A percentile compares a stretch with the other conserved stretches of the same genome.
These are phyloP conservation scores for Bremia lactucae DNA, from an alignment of 352 stramenopile genomes.

Conservation along the genomic window DNA sequence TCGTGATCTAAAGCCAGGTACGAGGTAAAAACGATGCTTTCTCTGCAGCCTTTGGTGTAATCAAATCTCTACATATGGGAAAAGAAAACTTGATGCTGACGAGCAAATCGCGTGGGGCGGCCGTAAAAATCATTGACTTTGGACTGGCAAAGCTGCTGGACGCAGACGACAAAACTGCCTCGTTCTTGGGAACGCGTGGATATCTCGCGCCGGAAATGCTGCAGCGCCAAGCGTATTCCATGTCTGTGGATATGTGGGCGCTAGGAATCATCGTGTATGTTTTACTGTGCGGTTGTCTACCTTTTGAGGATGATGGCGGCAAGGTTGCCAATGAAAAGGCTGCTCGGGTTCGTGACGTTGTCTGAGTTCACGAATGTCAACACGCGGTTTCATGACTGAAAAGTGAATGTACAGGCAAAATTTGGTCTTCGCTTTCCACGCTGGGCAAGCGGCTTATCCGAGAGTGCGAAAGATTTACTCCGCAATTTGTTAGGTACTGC, in stretches of 20 bases:
- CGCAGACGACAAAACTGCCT: constrained; percentile 68
- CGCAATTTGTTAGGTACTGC: constrained; percentile 59
- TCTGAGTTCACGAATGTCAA: not conserved
- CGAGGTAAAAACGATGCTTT: not conserved
- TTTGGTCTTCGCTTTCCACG: constrained; percentile 91
- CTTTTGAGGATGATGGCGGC: constrained; percentile 95
- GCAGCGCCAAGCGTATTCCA: constrained; percentile 93
- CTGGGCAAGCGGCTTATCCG: constrained; percentile 85
- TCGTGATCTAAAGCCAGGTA: constrained; percentile 83
- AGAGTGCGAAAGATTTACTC: constrained; percentile 79
- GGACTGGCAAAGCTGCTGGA: constrained; percentile 92
- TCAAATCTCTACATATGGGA: constrained; percentile 1
- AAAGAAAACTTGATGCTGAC: constrained; percentile 81
- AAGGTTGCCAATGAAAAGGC: constrained; percentile 72
- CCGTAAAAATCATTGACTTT: constrained; percentile 99
- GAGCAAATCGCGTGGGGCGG: constrained; percentile 58
- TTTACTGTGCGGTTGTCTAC: constrained; percentile 94
- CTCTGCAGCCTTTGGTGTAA: not conserved
- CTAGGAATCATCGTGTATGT: constrained; percentile 98
- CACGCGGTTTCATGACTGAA: not conserved
- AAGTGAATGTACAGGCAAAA: constrained; percentile 54
- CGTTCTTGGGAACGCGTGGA: constrained; percentile 81
- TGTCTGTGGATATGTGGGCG: constrained; percentile 96
- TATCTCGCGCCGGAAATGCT: constrained; percentile 99
- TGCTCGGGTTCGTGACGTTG: constrained; percentile 31